Conservation (phyloP, 2,329 filamentous ascomycete species). For the Lasiodiplodia citricola region DNA sequence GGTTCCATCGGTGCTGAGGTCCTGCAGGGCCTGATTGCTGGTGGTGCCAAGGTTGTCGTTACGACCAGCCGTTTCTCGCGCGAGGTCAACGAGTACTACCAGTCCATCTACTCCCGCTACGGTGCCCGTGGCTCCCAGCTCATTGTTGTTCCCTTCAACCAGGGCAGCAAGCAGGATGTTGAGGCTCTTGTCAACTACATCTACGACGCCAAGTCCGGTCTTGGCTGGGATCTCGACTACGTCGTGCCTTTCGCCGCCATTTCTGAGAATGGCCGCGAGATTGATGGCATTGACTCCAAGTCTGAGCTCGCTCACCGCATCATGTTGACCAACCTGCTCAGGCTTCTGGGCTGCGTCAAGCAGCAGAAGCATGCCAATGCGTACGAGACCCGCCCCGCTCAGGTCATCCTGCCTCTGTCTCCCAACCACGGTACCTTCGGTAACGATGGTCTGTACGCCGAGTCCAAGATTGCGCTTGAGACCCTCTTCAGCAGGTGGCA, state of each 20-base stretch:
- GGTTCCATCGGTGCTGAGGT: slow-evolving; percentile 98
- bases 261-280: slow-evolving; percentile 95
- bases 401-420: slow-evolving; percentile 93
- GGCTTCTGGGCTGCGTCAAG: slow-evolving; percentile 90
- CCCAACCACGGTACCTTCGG: slow-evolving; percentile 99
- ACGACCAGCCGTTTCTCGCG: slow-evolving; percentile 96
- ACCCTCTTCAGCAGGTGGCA: slow-evolving; percentile 99
- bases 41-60: slow-evolving; percentile 94
- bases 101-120: slow-evolving; percentile 95
- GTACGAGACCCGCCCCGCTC: slow-evolving; percentile 93
- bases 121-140: slow-evolving; percentile 94
- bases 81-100: slow-evolving; percentile 98
- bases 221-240: slow-evolving; percentile 97
- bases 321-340: slow-evolving; percentile 96
- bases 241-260: slow-evolving; percentile 97
- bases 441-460: slow-evolving; percentile 96
- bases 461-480: slow-evolving; percentile 96
- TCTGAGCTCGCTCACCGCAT: slow-evolving; percentile 98
- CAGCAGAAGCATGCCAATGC: slow-evolving; percentile 83
- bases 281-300: slow-evolving; percentile 94
- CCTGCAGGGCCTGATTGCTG: slow-evolving; percentile 91
- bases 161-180: slow-evolving; percentile 97
- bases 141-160: slow-evolving; percentile 98
- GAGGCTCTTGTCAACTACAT: slow-evolving; percentile 95
- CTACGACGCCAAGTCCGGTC: slow-evolving; percentile 92